Evolutionary conservation across 176 grass and related monocot genomes (phyloP).

Genomic region (Phoenix roebelenii): DNA sequence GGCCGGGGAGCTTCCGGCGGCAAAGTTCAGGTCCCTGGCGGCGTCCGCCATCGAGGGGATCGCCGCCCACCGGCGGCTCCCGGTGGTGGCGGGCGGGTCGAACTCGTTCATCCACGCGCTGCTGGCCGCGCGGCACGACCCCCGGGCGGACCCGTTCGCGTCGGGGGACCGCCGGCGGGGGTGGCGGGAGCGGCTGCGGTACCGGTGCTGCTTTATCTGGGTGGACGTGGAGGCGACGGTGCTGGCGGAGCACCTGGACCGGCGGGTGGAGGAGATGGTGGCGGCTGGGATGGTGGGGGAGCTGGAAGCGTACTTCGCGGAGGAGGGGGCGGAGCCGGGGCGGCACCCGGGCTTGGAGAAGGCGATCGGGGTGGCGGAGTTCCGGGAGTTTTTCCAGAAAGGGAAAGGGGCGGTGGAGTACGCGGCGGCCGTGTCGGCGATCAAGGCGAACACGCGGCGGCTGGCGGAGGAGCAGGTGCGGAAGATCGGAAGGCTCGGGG

Average conservation of each 20-base stretch:
- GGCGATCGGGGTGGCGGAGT: slow-evolving; percentile 76
- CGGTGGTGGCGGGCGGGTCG: slow-evolving; percentile 63
- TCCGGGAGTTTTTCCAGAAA: slow-evolving; percentile 29
- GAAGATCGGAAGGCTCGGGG: slow-evolving; percentile 53
- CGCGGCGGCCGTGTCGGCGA: slow-evolving; percentile 33
- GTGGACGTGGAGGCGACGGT: slow-evolving; percentile 47
- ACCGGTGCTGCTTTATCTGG: slow-evolving; percentile 75
- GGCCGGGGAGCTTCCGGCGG: slow-evolving; percentile 33
- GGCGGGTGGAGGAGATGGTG: slow-evolving; percentile 72
- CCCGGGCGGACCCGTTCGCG: slow-evolving; percentile 29
- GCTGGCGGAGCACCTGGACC: slow-evolving; percentile 47
- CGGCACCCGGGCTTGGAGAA: slow-evolving; percentile 38
- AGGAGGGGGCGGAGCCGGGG: slow-evolving; percentile 21
- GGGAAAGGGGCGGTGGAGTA: slow-evolving; percentile 18
- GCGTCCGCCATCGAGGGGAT: slow-evolving; percentile 13
- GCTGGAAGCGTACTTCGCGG: slow-evolving; percentile 43
- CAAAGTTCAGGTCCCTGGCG: slow-evolving; percentile 29
- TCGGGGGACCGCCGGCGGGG: background rate
- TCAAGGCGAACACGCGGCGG: slow-evolving; percentile 54
- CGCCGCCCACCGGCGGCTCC: slow-evolving; percentile 7
- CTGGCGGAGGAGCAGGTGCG: slow-evolving; percentile 46
- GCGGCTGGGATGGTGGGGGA: slow-evolving; percentile 54
- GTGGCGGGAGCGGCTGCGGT: slow-evolving; percentile 20
- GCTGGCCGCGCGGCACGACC: slow-evolving; percentile 25
- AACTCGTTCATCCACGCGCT: slow-evolving; percentile 73